Evolutionary conservation across 345 rosid species (phyloP), one percentile per base, ranked within the genome.

Genomic region (Eucalyptus brandiana): DNA sequence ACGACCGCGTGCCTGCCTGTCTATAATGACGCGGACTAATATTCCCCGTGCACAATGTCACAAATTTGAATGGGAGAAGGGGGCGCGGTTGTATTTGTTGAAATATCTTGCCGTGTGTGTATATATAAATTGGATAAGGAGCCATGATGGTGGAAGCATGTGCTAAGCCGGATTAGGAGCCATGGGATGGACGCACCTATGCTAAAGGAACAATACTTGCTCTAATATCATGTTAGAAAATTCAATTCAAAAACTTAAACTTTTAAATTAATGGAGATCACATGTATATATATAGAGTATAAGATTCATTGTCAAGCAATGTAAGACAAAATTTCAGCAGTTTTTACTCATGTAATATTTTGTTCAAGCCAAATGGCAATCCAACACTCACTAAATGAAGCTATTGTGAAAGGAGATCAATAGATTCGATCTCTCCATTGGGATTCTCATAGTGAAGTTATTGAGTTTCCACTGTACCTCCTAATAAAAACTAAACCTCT

Each of bases 211-310:
- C 7, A 6, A 6, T 8, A 60, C n/a, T 62, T 6, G 4, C 7
- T 62, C 18, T 30, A 28, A 62, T 62, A 62, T 62, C 40, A 65
- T 16, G 6, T 15, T 65, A n/a, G 10, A n/a, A 15, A 65, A 34
- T 65, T 0, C 0, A 15, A 65, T 7, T n/a, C 0, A n/a, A 65
- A 65, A 65, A 53, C 0, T 53, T 53, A 53, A 53, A 53, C 5
- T 19, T 53, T 53, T 1, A 53, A 19, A 8, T 65, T 16, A 9
- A n/a, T 16, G 0, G 0, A 65, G 9, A 15, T 65, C 19, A 65
- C 34, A 65, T 14, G 5, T 14, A n/a, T n/a, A 65, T n/a, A n/a
- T 1, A 65, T n/a, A 30, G 9, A 14, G 12, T 60, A 60, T 60
- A 60, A 60, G 4, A 60, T 53, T 53, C 11, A 19, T 53, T 53